These are phyloP conservation scores for Arthrobotrys pseudoclavata DNA, from an alignment of 2,329 filamentous ascomycete genomes.

Conservation along the genomic window DNA sequence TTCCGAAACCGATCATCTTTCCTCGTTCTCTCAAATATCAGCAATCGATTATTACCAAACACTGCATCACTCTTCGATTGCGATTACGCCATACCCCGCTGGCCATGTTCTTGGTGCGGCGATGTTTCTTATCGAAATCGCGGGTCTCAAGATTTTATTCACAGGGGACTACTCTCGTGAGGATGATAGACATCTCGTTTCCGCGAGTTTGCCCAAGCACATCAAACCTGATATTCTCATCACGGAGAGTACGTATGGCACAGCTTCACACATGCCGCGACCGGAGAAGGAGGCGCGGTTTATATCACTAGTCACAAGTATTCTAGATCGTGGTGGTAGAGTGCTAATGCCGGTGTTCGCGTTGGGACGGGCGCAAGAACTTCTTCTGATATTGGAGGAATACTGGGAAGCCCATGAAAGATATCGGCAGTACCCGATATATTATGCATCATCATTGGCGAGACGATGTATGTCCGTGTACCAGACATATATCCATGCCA, in stretches of 20 bases:
- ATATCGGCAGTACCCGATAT: constrained; percentile 91
- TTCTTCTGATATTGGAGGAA: constrained; percentile 94
- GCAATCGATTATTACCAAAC: constrained; percentile 99
- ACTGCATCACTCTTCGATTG: constrained; percentile 94
- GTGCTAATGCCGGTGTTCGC: constrained; percentile 97
- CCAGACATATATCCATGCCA: constrained; percentile 96
- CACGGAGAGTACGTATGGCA: constrained; percentile 96
- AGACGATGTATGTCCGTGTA: constrained; percentile 99
- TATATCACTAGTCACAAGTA: constrained; percentile 93
- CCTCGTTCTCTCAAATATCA: constrained; percentile 93
- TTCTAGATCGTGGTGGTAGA: constrained; percentile 90
- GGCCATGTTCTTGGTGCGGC: constrained; percentile 98
- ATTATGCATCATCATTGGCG: constrained; percentile 95
- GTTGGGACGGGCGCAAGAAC: constrained; percentile 90
- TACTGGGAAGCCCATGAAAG: constrained; percentile 94
- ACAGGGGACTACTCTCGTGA: constrained; percentile 98
- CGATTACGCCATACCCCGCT: constrained; percentile 95
- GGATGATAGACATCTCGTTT: constrained; percentile 94
- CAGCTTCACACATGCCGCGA: constrained; percentile 91
- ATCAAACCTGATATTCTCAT: constrained; percentile 97
- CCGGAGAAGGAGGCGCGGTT: constrained; percentile 91
- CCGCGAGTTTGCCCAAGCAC: constrained; percentile 84
- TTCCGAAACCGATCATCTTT: constrained; percentile 93
- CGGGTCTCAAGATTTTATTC: constrained; percentile 95
- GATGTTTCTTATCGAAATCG: constrained; percentile 98